A percentile compares a stretch with the other conserved stretches of the same genome.
These are phyloP conservation scores for Dacryopinax spathularia DNA, from an alignment of 768 basidiomycete genomes.

Conservation along the genomic window DNA sequence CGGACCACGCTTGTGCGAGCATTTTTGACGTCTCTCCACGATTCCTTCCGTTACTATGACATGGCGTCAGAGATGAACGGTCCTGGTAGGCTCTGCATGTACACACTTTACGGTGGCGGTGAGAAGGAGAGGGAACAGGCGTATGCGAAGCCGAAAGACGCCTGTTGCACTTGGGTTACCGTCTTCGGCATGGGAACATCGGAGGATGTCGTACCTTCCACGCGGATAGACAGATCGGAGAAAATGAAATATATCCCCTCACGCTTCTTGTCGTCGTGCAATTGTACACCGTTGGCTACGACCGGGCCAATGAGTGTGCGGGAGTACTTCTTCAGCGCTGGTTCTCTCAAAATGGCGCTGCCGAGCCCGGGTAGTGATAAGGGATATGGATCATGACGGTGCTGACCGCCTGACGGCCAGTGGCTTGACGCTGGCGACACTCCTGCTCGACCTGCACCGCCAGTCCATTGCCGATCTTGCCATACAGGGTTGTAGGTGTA, in stretches of 20 bases:
- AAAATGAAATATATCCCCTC: conserved; percentile 89
- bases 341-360: not conserved
- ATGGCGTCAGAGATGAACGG: not conserved
- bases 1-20: conserved; percentile 69
- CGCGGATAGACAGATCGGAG: conserved; percentile 85
- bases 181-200: not conserved
- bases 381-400: not conserved
- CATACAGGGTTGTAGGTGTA: not conserved
- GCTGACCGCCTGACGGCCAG: not conserved
- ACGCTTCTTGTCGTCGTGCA: conserved; percentile 72
- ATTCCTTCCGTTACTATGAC: not conserved
- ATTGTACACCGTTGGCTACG: conserved; percentile 68
- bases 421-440: not conserved
- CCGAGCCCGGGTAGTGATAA: not conserved
- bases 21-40: conserved; percentile 25
- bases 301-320: conserved; percentile 83
- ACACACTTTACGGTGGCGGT: conserved; percentile 31
- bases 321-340: conserved; percentile 35
- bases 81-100: not conserved
- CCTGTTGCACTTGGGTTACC: conserved; percentile 32
- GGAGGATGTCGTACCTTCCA: conserved; percentile 46
- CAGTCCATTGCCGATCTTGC: not conserved
- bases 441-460: not conserved
- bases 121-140: conserved; percentile 29
- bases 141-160: conserved; percentile 68